Base-by-base conservation (phyloP, 225 moss, liverwort and hornwort genomes). In the Asterella californica region DNA sequence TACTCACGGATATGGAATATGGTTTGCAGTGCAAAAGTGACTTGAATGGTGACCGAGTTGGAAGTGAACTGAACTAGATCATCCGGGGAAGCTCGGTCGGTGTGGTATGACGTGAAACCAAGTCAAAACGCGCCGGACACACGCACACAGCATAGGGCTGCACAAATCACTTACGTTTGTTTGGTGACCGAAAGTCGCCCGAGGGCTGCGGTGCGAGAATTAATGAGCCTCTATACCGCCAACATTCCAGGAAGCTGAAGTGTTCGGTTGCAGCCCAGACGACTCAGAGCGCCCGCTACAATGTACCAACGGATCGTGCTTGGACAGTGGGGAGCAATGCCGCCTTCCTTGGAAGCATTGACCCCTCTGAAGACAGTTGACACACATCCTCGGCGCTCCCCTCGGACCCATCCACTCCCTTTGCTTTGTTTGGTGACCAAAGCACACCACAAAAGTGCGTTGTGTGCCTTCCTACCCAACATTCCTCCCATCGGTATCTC, bases 301-400 rank as follows among this genome's bases (percentile, higher is more conserved):
- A 73, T 73, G 42, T 38, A 37, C 73, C 73, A 17, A 52, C 73
- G 50, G 73, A 52, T 72, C 73, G 50, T 73, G 73, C 73, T 73
- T 73, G 73, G 73, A 73, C 73, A 73, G 73, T 73, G 73, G 73
- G 73, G 73, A n/a, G 73, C 73, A 73, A 48, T 52, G 73, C 42
- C 42, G 42, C 69, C 69, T 70, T 42, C 2, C 69, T 70, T 42
- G 42, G 33, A 45, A 37, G 73, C 49, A 48, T 73, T 48, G 49
- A 30, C 73, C 73, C 14, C 27, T 7, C 38, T 70, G 30, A 52
- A 50, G 73, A 73, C 73, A 73, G 49, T 73, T n/a, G 73, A 52
- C 73, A 73, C 73, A 73, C 24, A 50, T 73, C 25, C 49, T 45
- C 33, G 12, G 17, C 73, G 14, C 12, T 22, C 29, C n/a, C 27